Percentiles rank a stretch among this genome's conserved stretches.
phyloP scores from a whole-genome alignment of 129 eudicot species.

The Pseudognaphalium luteoalbum region DNA sequence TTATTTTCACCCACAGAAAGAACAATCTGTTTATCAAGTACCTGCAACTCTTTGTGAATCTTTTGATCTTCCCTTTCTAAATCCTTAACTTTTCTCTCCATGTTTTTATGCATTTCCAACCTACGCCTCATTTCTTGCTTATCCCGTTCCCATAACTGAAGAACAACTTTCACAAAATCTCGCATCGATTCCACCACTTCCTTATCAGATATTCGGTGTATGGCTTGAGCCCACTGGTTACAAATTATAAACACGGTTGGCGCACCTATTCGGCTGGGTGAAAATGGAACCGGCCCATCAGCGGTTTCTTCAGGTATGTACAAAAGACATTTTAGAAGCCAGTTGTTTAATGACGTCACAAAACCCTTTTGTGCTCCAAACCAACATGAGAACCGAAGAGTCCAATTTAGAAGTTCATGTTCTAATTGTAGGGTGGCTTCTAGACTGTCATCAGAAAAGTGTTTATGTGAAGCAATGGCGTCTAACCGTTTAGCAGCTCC shows the following conservation, averaged over 20 bases:
- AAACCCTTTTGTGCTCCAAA: slow-evolving; percentile 77
- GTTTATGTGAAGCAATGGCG: slow-evolving; percentile 66
- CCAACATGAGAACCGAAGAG: slow-evolving; percentile 75
- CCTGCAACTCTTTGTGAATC: slow-evolving; percentile 86
- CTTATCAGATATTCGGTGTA: slow-evolving; percentile 75
- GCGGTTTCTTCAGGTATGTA: slow-evolving; percentile 87
- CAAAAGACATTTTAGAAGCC: slow-evolving; percentile 84
- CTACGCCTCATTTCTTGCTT: slow-evolving; percentile 69
- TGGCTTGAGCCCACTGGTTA: slow-evolving; percentile 88
- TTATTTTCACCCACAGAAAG: slow-evolving; percentile 37
- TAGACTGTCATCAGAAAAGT: slow-evolving; percentile 63
- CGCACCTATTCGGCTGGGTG: slow-evolving; percentile 93
- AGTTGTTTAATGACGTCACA: slow-evolving; percentile 68
- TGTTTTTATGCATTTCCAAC: slow-evolving; percentile 50
- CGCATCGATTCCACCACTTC: slow-evolving; percentile 80
- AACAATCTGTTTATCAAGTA: slow-evolving; percentile 75
- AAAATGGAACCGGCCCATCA: slow-evolving; percentile 85
- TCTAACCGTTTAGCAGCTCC: slow-evolving; percentile 75
- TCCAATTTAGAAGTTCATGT: slow-evolving; percentile 87
- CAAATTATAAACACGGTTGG: slow-evolving; percentile 85
- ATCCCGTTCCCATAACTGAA: slow-evolving; percentile 83
- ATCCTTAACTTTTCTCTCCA: slow-evolving; percentile 70
- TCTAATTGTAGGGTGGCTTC: slow-evolving; percentile 83
- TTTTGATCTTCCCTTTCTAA: slow-evolving; percentile 87
- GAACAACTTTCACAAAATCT: slow-evolving; percentile 69